These are phyloP conservation scores for Paecilomyces formosus DNA, from an alignment of 2,329 filamentous ascomycete genomes.

Conservation along the genomic window DNA sequence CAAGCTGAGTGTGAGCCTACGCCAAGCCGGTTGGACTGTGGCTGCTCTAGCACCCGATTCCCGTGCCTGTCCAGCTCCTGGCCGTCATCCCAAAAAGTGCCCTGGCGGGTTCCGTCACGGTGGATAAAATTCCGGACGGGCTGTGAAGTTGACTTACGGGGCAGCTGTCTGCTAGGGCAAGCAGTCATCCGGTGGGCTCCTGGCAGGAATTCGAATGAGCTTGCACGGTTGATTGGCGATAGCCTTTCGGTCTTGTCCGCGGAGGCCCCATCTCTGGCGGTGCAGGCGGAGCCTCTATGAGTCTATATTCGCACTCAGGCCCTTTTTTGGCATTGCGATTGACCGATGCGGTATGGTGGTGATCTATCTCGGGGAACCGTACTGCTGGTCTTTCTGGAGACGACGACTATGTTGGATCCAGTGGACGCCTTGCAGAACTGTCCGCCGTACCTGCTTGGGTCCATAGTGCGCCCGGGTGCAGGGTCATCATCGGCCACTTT, in stretches of 20 bases:
- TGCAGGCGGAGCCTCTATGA: not conserved
- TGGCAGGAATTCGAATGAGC: not conserved
- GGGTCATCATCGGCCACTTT: not conserved
- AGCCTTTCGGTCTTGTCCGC: slow-evolving; percentile 9
- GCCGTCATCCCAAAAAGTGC: not conserved
- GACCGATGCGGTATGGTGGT: slow-evolving; percentile 5
- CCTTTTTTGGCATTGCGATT: not conserved
- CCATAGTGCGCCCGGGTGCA: not conserved
- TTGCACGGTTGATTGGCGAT: slow-evolving; percentile 5
- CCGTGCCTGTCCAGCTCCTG: not conserved
- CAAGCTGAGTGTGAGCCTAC: slow-evolving; percentile 3
- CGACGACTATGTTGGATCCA: not conserved
- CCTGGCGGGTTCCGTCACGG: not conserved
- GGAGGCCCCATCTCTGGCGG: slow-evolving; percentile 2
- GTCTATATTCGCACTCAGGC: not conserved
- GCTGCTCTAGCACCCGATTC: not conserved
- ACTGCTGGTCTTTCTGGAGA: not conserved
- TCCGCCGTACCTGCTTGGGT: slow-evolving; percentile 1
- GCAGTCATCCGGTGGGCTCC: not conserved
- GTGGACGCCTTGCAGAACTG: slow-evolving; percentile 5
- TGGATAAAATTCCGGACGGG: not conserved
- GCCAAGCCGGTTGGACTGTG: not conserved
- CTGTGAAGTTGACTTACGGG: not conserved
- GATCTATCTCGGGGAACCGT: not conserved
- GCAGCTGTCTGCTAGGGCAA: not conserved